Percentiles rank a stretch among this genome's conserved stretches.
These are phyloP conservation scores for Sphagnum contortum DNA, from an alignment of 225 moss, liverwort and hornwort genomes.

Conservation along the genomic window DNA sequence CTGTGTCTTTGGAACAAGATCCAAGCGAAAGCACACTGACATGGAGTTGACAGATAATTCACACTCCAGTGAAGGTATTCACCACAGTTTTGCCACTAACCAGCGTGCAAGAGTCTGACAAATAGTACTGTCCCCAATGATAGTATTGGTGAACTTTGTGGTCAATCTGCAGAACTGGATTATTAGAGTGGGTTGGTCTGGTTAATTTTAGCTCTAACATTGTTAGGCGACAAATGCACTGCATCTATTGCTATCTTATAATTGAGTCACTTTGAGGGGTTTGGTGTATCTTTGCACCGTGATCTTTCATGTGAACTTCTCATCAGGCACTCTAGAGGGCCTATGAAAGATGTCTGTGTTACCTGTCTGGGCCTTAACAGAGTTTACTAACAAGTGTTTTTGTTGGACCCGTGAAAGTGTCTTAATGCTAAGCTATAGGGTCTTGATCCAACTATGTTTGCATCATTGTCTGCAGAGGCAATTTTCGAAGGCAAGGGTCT, in stretches of 20 bases:
- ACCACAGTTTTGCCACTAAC: background rate
- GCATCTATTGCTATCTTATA: too few relatives aligned
- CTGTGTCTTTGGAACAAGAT: constrained; percentile 57
- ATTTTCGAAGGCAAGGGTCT: constrained; percentile 56
- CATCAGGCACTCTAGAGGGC: too few relatives aligned
- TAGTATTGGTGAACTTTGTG: background rate
- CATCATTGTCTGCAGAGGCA: constrained; percentile 51
- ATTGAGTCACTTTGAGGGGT: too few relatives aligned
- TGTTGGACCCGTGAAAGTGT: constrained; percentile 57
- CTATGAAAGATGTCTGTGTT: too few relatives aligned
- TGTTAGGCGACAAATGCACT: too few relatives aligned
- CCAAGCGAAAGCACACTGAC: constrained; percentile 81
- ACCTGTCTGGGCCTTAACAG: too few relatives aligned
- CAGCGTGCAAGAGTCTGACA: too few relatives aligned
- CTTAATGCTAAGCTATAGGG: constrained; percentile 51
- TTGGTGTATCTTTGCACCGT: too few relatives aligned
- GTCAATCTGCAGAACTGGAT: background rate
- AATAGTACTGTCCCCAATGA: too few relatives aligned
- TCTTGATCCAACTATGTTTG: constrained; percentile 29
- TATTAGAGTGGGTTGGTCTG: too few relatives aligned
- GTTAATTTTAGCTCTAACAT: too few relatives aligned
- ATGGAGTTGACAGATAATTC: constrained; percentile 72
- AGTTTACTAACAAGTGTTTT: constrained; percentile 11
- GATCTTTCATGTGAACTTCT: too few relatives aligned
- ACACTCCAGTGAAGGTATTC: constrained; percentile 52